Conservation (phyloP, 768 basidiomycete genomes). For the Agrocybe praecox region DNA sequence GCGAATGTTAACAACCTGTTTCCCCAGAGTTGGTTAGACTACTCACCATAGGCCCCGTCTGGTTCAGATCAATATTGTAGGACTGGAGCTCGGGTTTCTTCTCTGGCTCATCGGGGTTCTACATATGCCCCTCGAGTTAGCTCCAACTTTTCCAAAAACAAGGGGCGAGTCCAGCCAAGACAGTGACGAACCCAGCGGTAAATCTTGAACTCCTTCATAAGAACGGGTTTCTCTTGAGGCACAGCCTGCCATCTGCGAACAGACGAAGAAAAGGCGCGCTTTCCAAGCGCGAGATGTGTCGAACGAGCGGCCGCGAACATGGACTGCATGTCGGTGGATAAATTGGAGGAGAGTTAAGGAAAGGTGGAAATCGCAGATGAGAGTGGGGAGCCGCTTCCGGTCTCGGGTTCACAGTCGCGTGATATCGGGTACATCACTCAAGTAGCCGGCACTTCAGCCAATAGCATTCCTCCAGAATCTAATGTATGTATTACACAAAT, state of each 20-base stretch:
- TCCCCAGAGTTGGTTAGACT: background rate
- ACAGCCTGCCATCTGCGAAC: constrained; percentile 40
- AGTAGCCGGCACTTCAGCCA: constrained; percentile 21
- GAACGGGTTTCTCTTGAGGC: constrained; percentile 64
- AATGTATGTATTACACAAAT: background rate
- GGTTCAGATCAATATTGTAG: constrained; percentile 90
- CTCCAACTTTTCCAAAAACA: background rate
- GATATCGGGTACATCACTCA: constrained; percentile 22
- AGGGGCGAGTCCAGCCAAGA: background rate
- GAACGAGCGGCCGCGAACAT: constrained; percentile 19
- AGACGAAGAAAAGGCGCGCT: constrained; percentile 26
- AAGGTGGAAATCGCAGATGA: constrained; percentile 6
- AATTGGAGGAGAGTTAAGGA: constrained; percentile 12
- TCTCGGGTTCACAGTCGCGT: constrained; percentile 22
- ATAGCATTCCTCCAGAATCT: constrained; percentile 12
- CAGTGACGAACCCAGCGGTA: constrained; percentile 86
- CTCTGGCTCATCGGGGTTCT: constrained; percentile 94
- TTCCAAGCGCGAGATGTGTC: constrained; percentile 16
- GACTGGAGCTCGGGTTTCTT: constrained; percentile 90
- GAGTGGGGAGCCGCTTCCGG: constrained; percentile 20
- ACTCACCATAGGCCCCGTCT: constrained; percentile 90
- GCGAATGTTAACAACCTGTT: background rate
- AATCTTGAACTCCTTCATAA: constrained; percentile 96
- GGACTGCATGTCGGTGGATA: constrained; percentile 22
- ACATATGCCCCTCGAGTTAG: constrained; percentile 21